These are phyloP conservation scores for Rhododendron simsii DNA, from an alignment of 148 eudicot genomes.

Conservation along the genomic window DNA sequence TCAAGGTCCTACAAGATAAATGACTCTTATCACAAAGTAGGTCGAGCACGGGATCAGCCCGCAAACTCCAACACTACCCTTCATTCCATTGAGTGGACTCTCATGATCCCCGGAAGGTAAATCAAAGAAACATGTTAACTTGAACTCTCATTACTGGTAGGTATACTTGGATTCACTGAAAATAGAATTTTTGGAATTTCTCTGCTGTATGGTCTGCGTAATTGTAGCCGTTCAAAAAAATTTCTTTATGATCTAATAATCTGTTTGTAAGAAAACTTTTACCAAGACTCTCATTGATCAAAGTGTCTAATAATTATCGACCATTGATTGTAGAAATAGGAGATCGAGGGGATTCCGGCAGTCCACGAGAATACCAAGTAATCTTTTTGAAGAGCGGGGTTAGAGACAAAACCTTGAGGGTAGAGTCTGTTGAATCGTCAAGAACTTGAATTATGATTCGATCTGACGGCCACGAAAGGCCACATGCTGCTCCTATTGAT, in stretches of 20 bases:
- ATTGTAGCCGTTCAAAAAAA: neutral
- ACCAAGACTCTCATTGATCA: no score
- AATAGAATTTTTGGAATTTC: neutral
- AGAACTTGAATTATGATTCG: constrained; percentile 65
- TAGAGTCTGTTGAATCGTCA: constrained; percentile 65
- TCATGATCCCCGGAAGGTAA: neutral
- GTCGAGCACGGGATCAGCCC: no score
- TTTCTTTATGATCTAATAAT: no score
- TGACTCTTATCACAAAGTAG: no score
- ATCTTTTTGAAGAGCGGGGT: neutral
- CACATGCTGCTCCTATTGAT: constrained; percentile 77
- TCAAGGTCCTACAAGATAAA: neutral
- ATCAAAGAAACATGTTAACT: neutral
- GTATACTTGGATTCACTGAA: neutral
- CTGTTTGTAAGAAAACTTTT: no score
- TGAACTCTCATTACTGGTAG: neutral
- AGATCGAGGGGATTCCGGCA: neutral
- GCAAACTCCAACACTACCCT: neutral
- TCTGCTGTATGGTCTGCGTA: neutral
- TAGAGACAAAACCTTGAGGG: constrained; percentile 33
- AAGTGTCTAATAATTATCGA: no score
- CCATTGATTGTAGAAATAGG: no score
- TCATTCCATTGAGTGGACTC: neutral
- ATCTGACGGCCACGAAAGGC: constrained; percentile 78
- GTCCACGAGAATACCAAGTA: neutral